Percentiles rank a stretch among this genome's conserved stretches.
phyloP scores from a whole-genome alignment of 768 basidiomycete species.

The Pisolithus marmoratus region DNA sequence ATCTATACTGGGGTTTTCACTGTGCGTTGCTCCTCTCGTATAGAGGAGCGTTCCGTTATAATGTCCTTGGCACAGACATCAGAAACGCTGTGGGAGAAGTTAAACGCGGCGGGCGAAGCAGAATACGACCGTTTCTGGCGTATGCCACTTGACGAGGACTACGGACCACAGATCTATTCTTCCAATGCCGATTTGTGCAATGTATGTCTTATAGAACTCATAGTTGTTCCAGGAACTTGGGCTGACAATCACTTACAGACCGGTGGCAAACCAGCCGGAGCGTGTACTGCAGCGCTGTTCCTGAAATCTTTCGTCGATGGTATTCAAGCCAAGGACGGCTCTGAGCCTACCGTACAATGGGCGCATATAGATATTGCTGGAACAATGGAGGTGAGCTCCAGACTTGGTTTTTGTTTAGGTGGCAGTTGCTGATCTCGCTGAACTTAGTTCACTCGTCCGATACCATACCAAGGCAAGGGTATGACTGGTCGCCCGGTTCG shows the following conservation, averaged over 20 bases:
- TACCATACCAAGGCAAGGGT: constrained; percentile 63
- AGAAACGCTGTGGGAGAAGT: constrained; percentile 65
- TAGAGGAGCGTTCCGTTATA: not conserved
- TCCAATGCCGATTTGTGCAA: constrained; percentile 84
- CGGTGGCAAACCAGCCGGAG: constrained; percentile 68
- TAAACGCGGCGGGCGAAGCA: constrained; percentile 62
- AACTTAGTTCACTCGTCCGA: constrained; percentile 43
- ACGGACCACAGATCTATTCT: constrained; percentile 65
- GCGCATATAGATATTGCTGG: constrained; percentile 86
- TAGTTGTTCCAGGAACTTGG: not conserved
- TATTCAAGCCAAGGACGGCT: constrained; percentile 55
- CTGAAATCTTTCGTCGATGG: constrained; percentile 78
- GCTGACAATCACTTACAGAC: constrained; percentile 35
- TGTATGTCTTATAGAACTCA: constrained; percentile 3
- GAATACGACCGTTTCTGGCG: constrained; percentile 88
- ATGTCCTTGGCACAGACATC: constrained; percentile 44
- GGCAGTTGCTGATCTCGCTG: not conserved
- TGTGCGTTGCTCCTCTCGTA: constrained; percentile 31
- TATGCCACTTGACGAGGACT: constrained; percentile 84
- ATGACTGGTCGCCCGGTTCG: constrained; percentile 79
- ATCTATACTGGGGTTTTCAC: constrained; percentile 75
- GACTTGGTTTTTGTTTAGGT: not conserved
- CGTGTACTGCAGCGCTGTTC: constrained; percentile 83
- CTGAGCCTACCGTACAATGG: constrained; percentile 60
- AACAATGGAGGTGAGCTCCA: constrained; percentile 55